Percentiles rank a stretch among this genome's conserved stretches.
Evolutionary conservation across 2,329 filamentous ascomycete genomes (phyloP).

Genomic region (Thielaviopsis populi): DNA sequence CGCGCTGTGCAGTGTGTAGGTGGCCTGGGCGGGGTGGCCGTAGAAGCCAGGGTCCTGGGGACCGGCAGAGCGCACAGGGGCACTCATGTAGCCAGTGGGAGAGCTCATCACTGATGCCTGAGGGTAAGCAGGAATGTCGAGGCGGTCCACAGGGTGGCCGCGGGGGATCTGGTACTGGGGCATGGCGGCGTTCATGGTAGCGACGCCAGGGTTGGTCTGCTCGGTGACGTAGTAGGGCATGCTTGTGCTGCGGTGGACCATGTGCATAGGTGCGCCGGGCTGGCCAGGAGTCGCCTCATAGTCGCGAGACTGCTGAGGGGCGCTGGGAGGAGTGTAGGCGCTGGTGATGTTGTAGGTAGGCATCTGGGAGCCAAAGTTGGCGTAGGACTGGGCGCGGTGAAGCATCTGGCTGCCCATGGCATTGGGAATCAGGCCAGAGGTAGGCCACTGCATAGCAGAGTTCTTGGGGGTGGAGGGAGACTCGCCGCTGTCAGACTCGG

Average conservation of each 20-base stretch:
- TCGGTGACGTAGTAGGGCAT: constrained; percentile 45
- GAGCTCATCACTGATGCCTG: constrained; percentile 38
- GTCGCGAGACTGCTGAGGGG: constrained; percentile 26
- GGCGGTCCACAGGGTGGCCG: constrained; percentile 31
- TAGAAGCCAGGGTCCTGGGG: constrained; percentile 39
- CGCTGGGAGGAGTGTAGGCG: constrained; percentile 11
- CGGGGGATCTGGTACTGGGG: constrained; percentile 38
- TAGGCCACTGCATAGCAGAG: constrained; percentile 37
- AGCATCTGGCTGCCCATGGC: constrained; percentile 27
- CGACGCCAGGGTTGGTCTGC: constrained; percentile 45
- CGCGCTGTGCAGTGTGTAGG: constrained; percentile 34
- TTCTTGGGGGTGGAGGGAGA: constrained; percentile 44
- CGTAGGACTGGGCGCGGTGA: constrained; percentile 40
- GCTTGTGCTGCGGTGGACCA: constrained; percentile 35
- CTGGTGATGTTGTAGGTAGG: constrained; percentile 27
- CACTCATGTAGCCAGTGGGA: constrained; percentile 42
- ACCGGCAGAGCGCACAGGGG: constrained; percentile 38
- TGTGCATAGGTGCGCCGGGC: constrained; percentile 26
- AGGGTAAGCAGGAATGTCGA: constrained; percentile 34
- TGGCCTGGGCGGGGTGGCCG: constrained; percentile 35
- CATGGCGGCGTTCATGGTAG: constrained; percentile 41
- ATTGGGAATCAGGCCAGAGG: constrained; percentile 28
- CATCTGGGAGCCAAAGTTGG: constrained; percentile 39
- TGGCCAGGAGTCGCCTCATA: constrained; percentile 26
- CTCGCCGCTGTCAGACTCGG: constrained; percentile 43